These are phyloP conservation scores for Volutella citrinella DNA, from an alignment of 2,329 filamentous ascomycete species.

Conservation along the genomic window DNA sequence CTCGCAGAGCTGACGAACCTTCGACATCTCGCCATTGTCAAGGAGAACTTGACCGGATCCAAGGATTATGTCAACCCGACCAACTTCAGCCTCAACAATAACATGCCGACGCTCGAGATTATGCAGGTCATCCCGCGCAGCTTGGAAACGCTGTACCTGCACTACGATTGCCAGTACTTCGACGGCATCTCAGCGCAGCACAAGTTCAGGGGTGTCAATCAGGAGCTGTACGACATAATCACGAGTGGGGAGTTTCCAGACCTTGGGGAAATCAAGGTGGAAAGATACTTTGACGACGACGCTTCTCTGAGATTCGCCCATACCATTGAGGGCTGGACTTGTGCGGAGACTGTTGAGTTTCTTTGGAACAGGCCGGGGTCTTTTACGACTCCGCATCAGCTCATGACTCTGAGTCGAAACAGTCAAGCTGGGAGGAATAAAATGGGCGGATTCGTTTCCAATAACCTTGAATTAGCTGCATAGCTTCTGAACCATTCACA, in stretches of 20 bases:
- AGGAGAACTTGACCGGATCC: background rate
- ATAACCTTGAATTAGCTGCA: no score
- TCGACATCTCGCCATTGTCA: background rate
- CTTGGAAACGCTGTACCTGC: constrained; percentile 6
- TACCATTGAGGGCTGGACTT: constrained; percentile 4
- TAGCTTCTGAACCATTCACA: no score
- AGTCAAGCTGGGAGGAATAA: no score
- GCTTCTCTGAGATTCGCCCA: background rate
- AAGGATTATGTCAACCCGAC: no score
- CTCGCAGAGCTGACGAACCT: constrained; percentile 5
- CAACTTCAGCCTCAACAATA: background rate
- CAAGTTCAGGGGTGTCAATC: background rate
- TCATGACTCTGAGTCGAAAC: no score
- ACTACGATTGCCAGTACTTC: background rate
- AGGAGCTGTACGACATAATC: constrained; percentile 1
- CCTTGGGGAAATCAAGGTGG: constrained; percentile 8
- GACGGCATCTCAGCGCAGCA: fast-evolving
- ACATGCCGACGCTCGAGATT: background rate
- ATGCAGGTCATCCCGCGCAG: constrained; percentile 2
- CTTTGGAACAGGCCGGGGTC: no score
- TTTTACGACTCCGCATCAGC: no score
- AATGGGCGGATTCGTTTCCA: no score
- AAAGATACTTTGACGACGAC: background rate
- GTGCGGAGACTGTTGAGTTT: no score
- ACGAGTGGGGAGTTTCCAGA: background rate